Evolutionary conservation across 352 stramenopile genomes (phyloP), one percentile per base, ranked within the genome.

Genomic region (Globisporangium splendens): DNA sequence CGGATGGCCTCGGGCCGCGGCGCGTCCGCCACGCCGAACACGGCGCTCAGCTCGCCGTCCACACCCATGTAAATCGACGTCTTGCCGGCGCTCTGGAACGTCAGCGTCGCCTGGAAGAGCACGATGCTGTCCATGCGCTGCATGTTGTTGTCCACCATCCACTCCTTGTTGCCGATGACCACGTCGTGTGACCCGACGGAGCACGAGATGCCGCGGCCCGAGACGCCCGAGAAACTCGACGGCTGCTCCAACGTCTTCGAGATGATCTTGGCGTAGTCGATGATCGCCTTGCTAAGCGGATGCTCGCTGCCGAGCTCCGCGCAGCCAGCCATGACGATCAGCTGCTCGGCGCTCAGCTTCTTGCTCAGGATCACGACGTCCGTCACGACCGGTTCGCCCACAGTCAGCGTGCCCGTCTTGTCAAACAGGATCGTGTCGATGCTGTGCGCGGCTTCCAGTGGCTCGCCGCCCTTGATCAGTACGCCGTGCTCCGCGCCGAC

Each of bases 391-490:
- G 95, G 96, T 46, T 93, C 81, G 8, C 96, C 96, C 17, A 91
- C 80, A 1, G 96, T 99, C 13, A 99, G 67, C n/a, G 97, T 99
- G 3, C 98, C 98, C 0, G 98, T 99, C 79, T 99, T 99, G 78
- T 99, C 98, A 69, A 99, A 99, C 21, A 99, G 68, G 54, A 99
- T 94, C 39, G 90, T 93, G 56, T 96, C 89, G 43, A 99, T 82
- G 54, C 93, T 95, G 63, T 97, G 86, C 12, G 89, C 88, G n/a
- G 82, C 75, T 56, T 98, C 90, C 10, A 98, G 75, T 13, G 93
- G 85, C 55, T 96, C 88, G 5, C 96, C 98, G 21, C 97, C 97
- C 73, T 99, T 99, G 77, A 99, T 99, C 20, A 99, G 76, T 47
- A 99, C 93, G 24, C 98, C 98, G 61, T 98, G 82, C 38, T 87